Conservation (phyloP, 1,139 yeast genomes). For the Yamadazyma aaseri region DNA sequence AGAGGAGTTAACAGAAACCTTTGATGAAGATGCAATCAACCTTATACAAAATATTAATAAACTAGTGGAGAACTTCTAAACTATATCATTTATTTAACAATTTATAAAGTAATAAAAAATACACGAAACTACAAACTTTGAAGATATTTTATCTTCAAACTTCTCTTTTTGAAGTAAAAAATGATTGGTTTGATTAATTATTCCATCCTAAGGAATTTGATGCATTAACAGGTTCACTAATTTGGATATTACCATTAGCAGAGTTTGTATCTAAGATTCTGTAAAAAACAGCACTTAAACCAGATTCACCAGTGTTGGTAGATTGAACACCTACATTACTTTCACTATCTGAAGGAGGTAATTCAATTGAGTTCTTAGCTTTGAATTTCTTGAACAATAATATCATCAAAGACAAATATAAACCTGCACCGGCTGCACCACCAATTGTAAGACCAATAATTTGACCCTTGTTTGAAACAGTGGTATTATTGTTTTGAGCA, state of each 20-base stretch:
- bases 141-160: slow-evolving; percentile 12
- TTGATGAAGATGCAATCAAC: slow-evolving; percentile 55
- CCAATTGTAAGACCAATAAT: slow-evolving; percentile 64
- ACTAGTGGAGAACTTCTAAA: too few relatives aligned
- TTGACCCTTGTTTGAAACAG: slow-evolving; percentile 32
- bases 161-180: too few relatives aligned
- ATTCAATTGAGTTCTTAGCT: slow-evolving; percentile 35
- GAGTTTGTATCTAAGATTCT: slow-evolving; percentile 23
- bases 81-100: too few relatives aligned
- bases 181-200: slow-evolving; percentile 7
- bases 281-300: slow-evolving; percentile 33
- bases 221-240: slow-evolving; percentile 47
- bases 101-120: too few relatives aligned
- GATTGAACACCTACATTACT: slow-evolving; percentile 30
- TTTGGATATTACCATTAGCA: slow-evolving; percentile 25
- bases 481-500: slow-evolving; percentile 15
- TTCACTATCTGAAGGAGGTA: slow-evolving; percentile 46
- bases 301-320: slow-evolving; percentile 18
- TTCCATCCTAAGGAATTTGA: slow-evolving; percentile 50
- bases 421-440: slow-evolving; percentile 62
- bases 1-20: slow-evolving; percentile 48
- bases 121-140: slow-evolving; percentile 2
- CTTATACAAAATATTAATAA: slow-evolving; percentile 40
- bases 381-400: slow-evolving; percentile 39
- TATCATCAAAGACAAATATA: slow-evolving; percentile 55